Percentiles rank a stretch among this genome's conserved stretches.
These are phyloP conservation scores for Suillus plorans DNA, from an alignment of 768 basidiomycete species.

Conservation along the genomic window DNA sequence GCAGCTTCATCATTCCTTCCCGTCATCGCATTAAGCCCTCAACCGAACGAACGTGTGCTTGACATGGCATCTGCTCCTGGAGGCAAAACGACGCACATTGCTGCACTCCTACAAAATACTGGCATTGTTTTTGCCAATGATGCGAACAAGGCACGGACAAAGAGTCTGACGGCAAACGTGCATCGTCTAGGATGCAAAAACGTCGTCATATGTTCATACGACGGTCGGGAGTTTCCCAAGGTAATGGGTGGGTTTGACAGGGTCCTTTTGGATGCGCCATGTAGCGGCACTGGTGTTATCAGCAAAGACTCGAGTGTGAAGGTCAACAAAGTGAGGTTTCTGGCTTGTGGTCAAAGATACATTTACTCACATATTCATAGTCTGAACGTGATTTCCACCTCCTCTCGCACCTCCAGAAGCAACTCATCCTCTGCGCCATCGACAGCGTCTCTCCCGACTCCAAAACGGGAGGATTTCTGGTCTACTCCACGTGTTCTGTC, in stretches of 20 bases:
- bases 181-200: constrained; percentile 98
- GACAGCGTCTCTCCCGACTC: constrained; percentile 92
- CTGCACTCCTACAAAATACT: constrained; percentile 95
- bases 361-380: constrained; percentile 29
- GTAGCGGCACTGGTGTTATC: constrained; percentile 97
- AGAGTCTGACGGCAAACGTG: constrained; percentile 94
- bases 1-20: constrained; percentile 99
- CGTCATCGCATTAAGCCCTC: constrained; percentile 91
- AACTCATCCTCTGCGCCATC: constrained; percentile 96
- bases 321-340: constrained; percentile 82
- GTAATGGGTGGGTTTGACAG: constrained; percentile 99
- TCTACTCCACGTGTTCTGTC: constrained; percentile 98
- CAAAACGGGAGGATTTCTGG: constrained; percentile 88
- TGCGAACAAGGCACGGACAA: constrained; percentile 89
- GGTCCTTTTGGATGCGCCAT: constrained; percentile 96
- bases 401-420: constrained; percentile 96
- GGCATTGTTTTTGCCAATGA: constrained; percentile 99
- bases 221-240: constrained; percentile 96
- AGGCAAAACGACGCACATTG: constrained; percentile 97
- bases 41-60: constrained; percentile 89
- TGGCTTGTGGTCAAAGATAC: constrained; percentile 2
- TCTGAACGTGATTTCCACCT: constrained; percentile 94
- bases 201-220: constrained; percentile 95
- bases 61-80: constrained; percentile 99
- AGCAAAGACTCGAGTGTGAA: constrained; percentile 98